Conservation (phyloP, 768 basidiomycete species). For the Daedalea quercina region DNA sequence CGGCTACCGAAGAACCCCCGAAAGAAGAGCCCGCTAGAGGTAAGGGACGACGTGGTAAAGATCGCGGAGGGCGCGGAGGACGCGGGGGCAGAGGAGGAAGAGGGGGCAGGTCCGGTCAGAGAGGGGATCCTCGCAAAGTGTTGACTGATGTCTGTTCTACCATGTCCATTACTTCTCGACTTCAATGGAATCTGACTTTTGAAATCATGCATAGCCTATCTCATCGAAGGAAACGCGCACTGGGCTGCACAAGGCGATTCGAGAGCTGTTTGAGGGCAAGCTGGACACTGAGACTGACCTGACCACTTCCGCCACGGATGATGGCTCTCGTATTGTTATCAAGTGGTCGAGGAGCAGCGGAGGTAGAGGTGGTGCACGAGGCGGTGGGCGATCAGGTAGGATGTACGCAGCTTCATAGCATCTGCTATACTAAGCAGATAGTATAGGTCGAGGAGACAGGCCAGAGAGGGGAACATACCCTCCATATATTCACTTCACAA, state of each 20-base stretch:
- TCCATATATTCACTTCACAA: slow-evolving; percentile 91
- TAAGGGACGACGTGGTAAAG: slow-evolving; percentile 35
- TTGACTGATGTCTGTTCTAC: slow-evolving; percentile 64
- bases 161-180: slow-evolving; percentile 7
- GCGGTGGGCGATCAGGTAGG: slow-evolving; percentile 26
- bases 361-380: slow-evolving; percentile 43
- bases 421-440: not conserved
- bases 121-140: slow-evolving; percentile 69
- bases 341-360: slow-evolving; percentile 61
- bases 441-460: slow-evolving; percentile 30
- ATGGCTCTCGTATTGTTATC: slow-evolving; percentile 72
- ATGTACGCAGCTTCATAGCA: not conserved
- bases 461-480: slow-evolving; percentile 60
- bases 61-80: slow-evolving; percentile 41
- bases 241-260: slow-evolving; percentile 72
- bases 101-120: slow-evolving; percentile 33
- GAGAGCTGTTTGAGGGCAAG: slow-evolving; percentile 77
- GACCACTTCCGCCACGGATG: slow-evolving; percentile 41
- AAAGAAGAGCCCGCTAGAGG: slow-evolving; percentile 21
- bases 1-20: slow-evolving; percentile 6
- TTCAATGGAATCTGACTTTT: slow-evolving; percentile 3
- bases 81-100: slow-evolving; percentile 36
- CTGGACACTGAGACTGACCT: slow-evolving; percentile 78
- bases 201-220: slow-evolving; percentile 55
- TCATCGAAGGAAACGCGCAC: slow-evolving; percentile 75